Evolutionary conservation across 768 basidiomycete genomes (phyloP).

Genomic region (Kwoniella shandongensis): DNA sequence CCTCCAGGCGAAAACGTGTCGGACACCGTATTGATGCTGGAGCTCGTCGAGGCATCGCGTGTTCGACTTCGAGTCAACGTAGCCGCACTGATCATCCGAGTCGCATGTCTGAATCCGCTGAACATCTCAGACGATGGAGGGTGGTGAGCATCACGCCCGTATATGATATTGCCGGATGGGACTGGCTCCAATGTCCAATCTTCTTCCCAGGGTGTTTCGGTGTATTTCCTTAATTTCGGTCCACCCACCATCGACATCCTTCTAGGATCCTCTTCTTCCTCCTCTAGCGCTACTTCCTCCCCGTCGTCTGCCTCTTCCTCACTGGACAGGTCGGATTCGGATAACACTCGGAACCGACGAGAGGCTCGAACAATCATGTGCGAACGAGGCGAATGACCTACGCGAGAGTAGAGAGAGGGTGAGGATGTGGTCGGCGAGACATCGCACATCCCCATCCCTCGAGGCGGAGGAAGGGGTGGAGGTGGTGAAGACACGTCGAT

Average conservation of each 20-base stretch:
- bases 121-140: constrained; percentile 17
- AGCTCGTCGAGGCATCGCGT: neutral
- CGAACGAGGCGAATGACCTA: constrained; percentile 9
- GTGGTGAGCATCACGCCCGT: too few relatives aligned
- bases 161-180: neutral
- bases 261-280: constrained; percentile 20
- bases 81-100: constrained; percentile 6
- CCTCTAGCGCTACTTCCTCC: constrained; percentile 8
- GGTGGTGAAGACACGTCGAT: constrained; percentile 7
- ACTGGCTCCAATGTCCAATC: constrained; percentile 6
- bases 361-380: constrained; percentile 4
- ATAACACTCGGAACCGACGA: constrained; percentile 8
- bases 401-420: constrained; percentile 29
- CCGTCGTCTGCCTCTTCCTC: constrained; percentile 2
- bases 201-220: constrained; percentile 23
- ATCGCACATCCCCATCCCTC: constrained; percentile 3
- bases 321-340: constrained; percentile 4
- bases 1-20: constrained; percentile 1
- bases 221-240: constrained; percentile 24
- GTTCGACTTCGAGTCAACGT: neutral
- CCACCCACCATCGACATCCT: constrained; percentile 27
- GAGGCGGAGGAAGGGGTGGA: constrained; percentile 11
- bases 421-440: constrained; percentile 25
- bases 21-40: neutral
- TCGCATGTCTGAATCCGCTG: constrained; percentile 17